Base-by-base conservation (phyloP, 208 protist species). In the Crithidia bombi region DNA sequence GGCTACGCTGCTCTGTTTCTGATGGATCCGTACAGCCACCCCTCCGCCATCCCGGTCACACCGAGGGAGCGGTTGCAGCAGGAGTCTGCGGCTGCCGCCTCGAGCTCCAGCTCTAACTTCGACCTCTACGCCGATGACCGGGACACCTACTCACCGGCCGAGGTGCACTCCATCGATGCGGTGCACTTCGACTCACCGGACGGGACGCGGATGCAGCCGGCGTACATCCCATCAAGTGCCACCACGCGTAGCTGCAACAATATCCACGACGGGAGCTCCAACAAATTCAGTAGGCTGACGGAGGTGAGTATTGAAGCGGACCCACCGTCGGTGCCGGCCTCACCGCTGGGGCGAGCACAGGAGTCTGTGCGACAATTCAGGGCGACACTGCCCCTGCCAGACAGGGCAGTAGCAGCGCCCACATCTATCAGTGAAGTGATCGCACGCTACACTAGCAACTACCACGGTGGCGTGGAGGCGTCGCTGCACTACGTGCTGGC, bases 401-500 rank as follows among this genome's bases (percentile, higher is more conserved):
- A 19, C 0, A 43, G 21, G 1, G 28, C 12, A 17, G 43, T 50
- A 0, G 32, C 59, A 1, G n/a, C n/a, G n/a, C n/a, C n/a, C n/a
- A 23, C 38, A 39, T 55, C 52, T 0, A n/a, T 49, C 5, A 36
- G 33, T 25, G 33, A 63, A 38, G 33, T 75, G 5, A 75, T 75
- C 32, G 1, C 25, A 23, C 63, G 52, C 36, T 75, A 75, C 55
- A 26, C 46, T 15, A 32, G 38, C 11, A 5, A 38, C 38, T 75
- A 75, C 70, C 52, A 67, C 70, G 46, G 70, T 55, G 55, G 54
- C 5, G 70, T 75, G 32, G 70, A 75, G 63, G 62, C 70, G 43
- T 69, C 68, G 19, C 82, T 78, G 33, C 63, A 88, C 7, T 74
- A 92, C 59, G 85, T 89, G 5, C 26, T 87, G 23, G 86, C 79